These are phyloP conservation scores for Erodium moschatum DNA, from an alignment of 441 rosid species.

Conservation along the genomic window DNA sequence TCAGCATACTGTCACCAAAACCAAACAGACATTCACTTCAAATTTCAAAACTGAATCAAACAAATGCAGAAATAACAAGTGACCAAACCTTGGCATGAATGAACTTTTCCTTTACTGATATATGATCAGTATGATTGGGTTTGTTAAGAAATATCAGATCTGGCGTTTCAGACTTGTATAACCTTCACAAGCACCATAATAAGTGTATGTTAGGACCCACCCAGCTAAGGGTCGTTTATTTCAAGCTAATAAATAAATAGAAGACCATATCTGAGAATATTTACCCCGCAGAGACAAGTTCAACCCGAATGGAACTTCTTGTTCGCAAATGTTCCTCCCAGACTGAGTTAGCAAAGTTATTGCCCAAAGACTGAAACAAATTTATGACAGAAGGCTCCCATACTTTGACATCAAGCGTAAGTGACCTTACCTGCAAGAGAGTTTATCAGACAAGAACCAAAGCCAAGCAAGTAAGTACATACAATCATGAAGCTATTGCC, in stretches of 20 bases:
- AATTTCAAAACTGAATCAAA: slow-evolving; percentile 3
- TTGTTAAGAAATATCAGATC: slow-evolving; percentile 54
- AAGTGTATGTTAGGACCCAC: slow-evolving; percentile 23
- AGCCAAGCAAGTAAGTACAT: no score
- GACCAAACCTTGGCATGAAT: slow-evolving; percentile 81
- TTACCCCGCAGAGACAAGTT: slow-evolving; percentile 62
- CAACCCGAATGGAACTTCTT: slow-evolving; percentile 66
- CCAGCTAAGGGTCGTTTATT: slow-evolving; percentile 15
- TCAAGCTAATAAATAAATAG: slow-evolving; percentile 14
- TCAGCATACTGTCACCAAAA: slow-evolving; percentile 69
- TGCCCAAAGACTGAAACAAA: slow-evolving; percentile 95
- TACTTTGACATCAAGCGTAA: slow-evolving; percentile 91
- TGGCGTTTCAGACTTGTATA: slow-evolving; percentile 49
- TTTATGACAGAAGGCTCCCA: slow-evolving; percentile 97
- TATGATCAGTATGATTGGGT: slow-evolving; percentile 65
- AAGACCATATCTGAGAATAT: slow-evolving; percentile 15
- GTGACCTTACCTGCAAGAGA: slow-evolving; percentile 79
- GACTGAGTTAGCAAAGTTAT: slow-evolving; percentile 83
- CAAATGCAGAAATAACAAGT: slow-evolving; percentile 3
- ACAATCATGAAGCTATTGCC: no score
- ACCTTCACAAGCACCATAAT: slow-evolving; percentile 37
- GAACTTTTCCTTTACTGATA: slow-evolving; percentile 90
- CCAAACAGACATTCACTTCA: slow-evolving; percentile 6
- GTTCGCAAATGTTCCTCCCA: slow-evolving; percentile 95
- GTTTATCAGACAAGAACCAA: slow-evolving; percentile 14